These are phyloP conservation scores for Vickermania ingenoplastis DNA, from an alignment of 208 protist species.

Conservation along the genomic window DNA sequence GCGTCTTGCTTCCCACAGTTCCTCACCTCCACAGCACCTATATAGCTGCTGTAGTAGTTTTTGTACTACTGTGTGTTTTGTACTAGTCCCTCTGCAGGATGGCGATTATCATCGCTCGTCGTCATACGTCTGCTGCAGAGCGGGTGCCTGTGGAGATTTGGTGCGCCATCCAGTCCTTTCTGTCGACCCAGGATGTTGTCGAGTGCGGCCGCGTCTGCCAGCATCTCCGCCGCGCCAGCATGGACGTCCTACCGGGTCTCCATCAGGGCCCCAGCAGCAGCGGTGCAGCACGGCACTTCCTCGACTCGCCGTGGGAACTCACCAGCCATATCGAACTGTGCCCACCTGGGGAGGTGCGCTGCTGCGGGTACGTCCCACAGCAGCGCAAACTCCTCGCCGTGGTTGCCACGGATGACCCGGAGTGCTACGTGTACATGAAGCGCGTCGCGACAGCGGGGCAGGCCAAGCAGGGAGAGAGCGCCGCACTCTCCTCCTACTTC, in stretches of 20 bases:
- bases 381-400: constrained; percentile 33
- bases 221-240: neutral
- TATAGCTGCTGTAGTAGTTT: no score
- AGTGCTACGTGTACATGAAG: constrained; percentile 42
- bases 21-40: no score
- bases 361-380: constrained; percentile 21
- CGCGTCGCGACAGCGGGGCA: constrained; percentile 10
- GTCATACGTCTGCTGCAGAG: no score
- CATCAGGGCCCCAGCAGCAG: neutral
- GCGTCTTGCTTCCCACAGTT: no score
- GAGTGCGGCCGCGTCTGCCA: neutral
- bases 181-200: neutral
- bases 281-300: constrained; percentile 19
- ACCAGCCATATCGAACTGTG: constrained; percentile 37
- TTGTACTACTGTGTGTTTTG: no score
- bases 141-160: neutral
- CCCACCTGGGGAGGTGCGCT: constrained; percentile 39
- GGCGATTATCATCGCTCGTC: no score
- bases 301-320: constrained; percentile 20
- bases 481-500: neutral
- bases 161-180: neutral
- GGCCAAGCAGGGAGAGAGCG: constrained; percentile 15
- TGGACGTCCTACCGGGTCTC: neutral
- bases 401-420: constrained; percentile 14
- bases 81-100: no score